phyloP scores from a whole-genome alignment of 352 stramenopile species.

The Phytopythium litorale region DNA sequence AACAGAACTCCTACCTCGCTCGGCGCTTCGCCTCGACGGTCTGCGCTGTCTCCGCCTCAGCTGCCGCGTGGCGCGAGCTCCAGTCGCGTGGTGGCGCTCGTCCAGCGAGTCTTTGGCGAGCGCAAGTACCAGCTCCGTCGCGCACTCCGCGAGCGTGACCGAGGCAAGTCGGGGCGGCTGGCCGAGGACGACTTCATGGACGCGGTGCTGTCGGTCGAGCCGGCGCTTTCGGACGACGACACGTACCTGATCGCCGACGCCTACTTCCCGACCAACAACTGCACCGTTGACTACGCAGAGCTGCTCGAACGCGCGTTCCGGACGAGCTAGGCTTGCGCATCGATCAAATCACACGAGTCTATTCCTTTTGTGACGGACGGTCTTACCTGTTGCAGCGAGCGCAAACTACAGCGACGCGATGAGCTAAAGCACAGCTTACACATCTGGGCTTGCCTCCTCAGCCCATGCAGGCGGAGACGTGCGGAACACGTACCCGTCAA shows the following conservation, averaged over 20 bases:
- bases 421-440: slow-evolving; percentile 2
- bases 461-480: slow-evolving; percentile 64
- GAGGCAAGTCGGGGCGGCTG: slow-evolving; percentile 47
- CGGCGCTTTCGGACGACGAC: slow-evolving; percentile 63
- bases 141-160: slow-evolving; percentile 54
- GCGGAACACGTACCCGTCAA: slow-evolving; percentile 62
- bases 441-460: neutral
- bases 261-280: slow-evolving; percentile 77
- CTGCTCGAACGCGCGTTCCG: slow-evolving; percentile 70
- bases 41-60: neutral
- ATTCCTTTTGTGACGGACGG: neutral
- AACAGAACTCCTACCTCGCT: neutral
- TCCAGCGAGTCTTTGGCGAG: slow-evolving; percentile 44
- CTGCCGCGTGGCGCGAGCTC: neutral
- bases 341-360: neutral
- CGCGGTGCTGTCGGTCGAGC: slow-evolving; percentile 51
- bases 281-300: slow-evolving; percentile 56
- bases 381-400: neutral
- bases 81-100: slow-evolving; percentile 9
- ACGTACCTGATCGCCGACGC: slow-evolving; percentile 65
- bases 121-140: slow-evolving; percentile 74
- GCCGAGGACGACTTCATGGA: slow-evolving; percentile 79
- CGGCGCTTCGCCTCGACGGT: neutral
- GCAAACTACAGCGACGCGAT: neutral
- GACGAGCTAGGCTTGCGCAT: neutral